Evolutionary conservation across 495 filamentous ascomycete genomes (phyloP).

Genomic region (Penicillium steckii): DNA sequence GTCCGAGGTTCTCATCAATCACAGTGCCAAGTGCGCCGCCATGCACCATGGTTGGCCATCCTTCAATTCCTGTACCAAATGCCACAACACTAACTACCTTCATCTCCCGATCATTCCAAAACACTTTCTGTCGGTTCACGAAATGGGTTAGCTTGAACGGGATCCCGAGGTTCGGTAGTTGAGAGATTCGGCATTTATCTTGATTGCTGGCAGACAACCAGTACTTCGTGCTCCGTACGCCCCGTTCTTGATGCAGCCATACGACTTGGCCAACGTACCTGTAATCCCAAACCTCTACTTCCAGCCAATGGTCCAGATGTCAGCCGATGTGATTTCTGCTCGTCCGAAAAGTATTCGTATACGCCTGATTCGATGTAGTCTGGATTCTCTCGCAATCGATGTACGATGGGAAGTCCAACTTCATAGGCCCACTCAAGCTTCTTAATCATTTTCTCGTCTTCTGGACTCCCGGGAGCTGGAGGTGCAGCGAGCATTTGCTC

Average conservation of each 20-base stretch:
- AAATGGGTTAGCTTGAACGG: slow-evolving; percentile 24
- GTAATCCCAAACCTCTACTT: slow-evolving; percentile 39
- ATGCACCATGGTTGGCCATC: slow-evolving; percentile 78
- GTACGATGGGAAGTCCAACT: slow-evolving; percentile 51
- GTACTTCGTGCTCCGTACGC: not conserved
- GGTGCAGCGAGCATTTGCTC: slow-evolving; percentile 29
- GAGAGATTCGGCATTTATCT: slow-evolving; percentile 7
- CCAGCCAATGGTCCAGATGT: slow-evolving; percentile 42
- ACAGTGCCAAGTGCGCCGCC: slow-evolving; percentile 72
- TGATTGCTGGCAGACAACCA: not conserved
- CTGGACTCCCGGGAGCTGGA: slow-evolving; percentile 28
- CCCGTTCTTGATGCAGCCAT: slow-evolving; percentile 1
- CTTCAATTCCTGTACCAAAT: slow-evolving; percentile 60
- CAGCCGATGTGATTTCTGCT: slow-evolving; percentile 34
- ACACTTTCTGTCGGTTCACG: slow-evolving; percentile 36
- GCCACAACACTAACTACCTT: slow-evolving; percentile 55
- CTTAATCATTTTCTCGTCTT: slow-evolving; percentile 26
- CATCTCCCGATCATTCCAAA: slow-evolving; percentile 50
- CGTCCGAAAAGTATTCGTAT: slow-evolving; percentile 48
- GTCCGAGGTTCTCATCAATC: slow-evolving; percentile 60
- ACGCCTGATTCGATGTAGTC: slow-evolving; percentile 53
- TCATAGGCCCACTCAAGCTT: slow-evolving; percentile 29
- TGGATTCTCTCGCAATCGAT: slow-evolving; percentile 50
- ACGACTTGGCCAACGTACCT: slow-evolving; percentile 30
- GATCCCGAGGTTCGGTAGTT: slow-evolving; percentile 21